phyloP scores from a whole-genome alignment of 495 filamentous ascomycete genomes.

The Penicillium silybi region DNA sequence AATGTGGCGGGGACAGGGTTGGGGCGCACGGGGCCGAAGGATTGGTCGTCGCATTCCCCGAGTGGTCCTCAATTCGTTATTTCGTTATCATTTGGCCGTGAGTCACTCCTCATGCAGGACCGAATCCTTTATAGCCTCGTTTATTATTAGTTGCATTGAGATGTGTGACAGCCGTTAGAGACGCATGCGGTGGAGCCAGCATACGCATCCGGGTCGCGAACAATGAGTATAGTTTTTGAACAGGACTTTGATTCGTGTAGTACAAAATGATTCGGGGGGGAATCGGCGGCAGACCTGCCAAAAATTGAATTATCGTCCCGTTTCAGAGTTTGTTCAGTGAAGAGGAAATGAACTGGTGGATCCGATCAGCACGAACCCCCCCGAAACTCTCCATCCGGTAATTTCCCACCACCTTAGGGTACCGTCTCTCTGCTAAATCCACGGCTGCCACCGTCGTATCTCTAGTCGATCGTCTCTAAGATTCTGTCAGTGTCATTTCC shows the following conservation, averaged over 20 bases:
- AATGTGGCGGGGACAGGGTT: neutral
- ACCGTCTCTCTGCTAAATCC: no score
- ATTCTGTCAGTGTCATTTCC: constrained; percentile 8
- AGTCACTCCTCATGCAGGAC: neutral
- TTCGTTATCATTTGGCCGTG: neutral
- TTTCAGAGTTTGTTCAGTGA: neutral
- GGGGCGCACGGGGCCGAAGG: constrained; percentile 10
- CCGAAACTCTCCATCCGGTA: neutral
- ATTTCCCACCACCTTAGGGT: neutral
- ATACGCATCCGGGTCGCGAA: neutral
- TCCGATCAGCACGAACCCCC: constrained; percentile 2
- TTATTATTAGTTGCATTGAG: neutral
- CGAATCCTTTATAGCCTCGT: neutral
- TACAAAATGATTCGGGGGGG: neutral
- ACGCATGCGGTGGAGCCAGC: constrained; percentile 12
- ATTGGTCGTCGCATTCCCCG: constrained; percentile 3
- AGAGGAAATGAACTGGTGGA: constrained; percentile 3
- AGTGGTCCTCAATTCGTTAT: neutral
- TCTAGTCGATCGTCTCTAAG: neutral
- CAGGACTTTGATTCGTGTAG: neutral
- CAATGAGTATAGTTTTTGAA: neutral
- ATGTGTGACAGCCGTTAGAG: constrained; percentile 5
- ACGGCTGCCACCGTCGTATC: constrained; percentile 20
- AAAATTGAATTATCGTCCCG: no score
- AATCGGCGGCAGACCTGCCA: neutral